Conservation (phyloP, 176 grass and related monocot genomes). For the Phyllostachys edulis region DNA sequence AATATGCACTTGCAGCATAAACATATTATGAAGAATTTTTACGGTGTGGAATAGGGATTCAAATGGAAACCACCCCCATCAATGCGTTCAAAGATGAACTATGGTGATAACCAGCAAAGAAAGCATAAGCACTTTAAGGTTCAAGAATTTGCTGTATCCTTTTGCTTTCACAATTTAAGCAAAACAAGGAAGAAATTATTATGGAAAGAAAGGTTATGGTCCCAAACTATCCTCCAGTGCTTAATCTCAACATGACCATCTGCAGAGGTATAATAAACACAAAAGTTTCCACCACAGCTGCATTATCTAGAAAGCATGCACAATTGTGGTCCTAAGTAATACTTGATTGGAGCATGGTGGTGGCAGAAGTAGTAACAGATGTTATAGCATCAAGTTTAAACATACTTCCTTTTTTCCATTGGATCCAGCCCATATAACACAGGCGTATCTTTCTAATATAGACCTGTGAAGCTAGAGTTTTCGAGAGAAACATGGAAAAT, state of each 20-base stretch:
- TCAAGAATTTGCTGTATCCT: neutral
- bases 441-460: neutral
- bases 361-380: neutral
- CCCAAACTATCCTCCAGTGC: neutral
- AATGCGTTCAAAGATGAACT: neutral
- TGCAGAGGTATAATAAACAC: conserved; percentile 1
- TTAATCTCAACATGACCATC: conserved; percentile 4
- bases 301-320: neutral
- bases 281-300: neutral
- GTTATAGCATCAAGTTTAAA: neutral
- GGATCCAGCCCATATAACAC: neutral
- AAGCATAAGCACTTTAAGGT: neutral
- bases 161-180: neutral
- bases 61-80: neutral
- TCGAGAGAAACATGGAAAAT: neutral
- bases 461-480: neutral
- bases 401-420: neutral
- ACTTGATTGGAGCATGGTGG: neutral
- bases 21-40: conserved; percentile 6
- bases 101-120: neutral
- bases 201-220: neutral
- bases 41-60: neutral
- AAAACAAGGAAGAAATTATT: neutral
- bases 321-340: neutral
- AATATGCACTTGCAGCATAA: neutral